Percentiles rank a stretch among this genome's conserved stretches.
Evolutionary conservation across 176 grass and related monocot species (phyloP).

Genomic region (Avena sativa): DNA sequence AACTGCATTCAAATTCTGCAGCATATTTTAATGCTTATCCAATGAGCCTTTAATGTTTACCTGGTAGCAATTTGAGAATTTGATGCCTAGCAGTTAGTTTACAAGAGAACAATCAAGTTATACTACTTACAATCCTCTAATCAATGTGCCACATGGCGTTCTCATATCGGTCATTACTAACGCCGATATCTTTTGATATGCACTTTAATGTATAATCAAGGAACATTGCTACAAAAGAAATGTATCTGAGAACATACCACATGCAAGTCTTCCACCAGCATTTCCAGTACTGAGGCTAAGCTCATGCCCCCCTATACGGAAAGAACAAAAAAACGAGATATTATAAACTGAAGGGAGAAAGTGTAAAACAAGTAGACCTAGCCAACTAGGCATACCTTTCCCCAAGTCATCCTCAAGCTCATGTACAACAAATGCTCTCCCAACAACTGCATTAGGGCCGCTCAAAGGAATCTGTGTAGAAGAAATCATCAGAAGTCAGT

Average conservation of each 20-base stretch:
- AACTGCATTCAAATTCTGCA: background rate
- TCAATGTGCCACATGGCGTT: background rate
- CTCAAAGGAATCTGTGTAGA: constrained; percentile 76
- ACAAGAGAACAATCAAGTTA: background rate
- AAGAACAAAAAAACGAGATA: constrained; percentile 1
- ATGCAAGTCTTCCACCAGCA: constrained; percentile 98
- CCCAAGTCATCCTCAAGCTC: constrained; percentile 98
- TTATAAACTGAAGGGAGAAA: background rate
- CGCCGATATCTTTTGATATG: background rate
- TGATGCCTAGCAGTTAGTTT: background rate
- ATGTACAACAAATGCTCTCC: constrained; percentile 98
- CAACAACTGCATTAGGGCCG: constrained; percentile 84
- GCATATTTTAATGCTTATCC: background rate
- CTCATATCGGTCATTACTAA: background rate
- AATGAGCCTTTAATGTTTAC: background rate
- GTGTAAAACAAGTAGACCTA: constrained; percentile 28
- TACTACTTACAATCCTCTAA: background rate
- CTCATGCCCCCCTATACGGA: constrained; percentile 81
- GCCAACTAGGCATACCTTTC: constrained; percentile 67
- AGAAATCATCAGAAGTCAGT: constrained; percentile 33
- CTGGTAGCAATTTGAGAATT: background rate
- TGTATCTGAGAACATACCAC: constrained; percentile 59
- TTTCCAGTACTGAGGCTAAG: constrained; percentile 96
- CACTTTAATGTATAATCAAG: background rate
- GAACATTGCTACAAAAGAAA: background rate